Conservation (phyloP, 176 grass and related monocot genomes). For the Canna indica region DNA sequence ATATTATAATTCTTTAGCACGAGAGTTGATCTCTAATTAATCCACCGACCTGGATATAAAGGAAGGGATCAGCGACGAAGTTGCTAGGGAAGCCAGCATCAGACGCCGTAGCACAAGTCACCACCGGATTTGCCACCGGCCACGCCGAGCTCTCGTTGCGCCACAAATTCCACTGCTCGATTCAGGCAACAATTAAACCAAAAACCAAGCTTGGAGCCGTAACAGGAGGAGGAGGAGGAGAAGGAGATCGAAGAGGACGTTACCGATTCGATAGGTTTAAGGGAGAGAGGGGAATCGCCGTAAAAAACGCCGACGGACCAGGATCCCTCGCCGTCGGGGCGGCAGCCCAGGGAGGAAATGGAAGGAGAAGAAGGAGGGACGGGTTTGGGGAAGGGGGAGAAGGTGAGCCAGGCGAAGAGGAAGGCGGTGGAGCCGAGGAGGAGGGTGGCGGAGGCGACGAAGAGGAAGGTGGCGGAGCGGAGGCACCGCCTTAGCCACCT, state of each 20-base stretch:
- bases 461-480: slow-evolving; percentile 22
- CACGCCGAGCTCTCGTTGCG: slow-evolving; percentile 45
- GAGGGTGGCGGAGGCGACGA: slow-evolving; percentile 26
- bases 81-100: slow-evolving; percentile 50
- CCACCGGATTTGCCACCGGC: slow-evolving; percentile 72
- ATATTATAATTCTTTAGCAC: no score
- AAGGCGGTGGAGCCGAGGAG: slow-evolving; percentile 36
- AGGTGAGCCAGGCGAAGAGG: slow-evolving; percentile 52
- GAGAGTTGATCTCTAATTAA: neutral
- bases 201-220: neutral
- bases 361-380: neutral
- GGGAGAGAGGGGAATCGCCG: slow-evolving; percentile 58
- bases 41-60: slow-evolving; percentile 61
- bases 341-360: slow-evolving; percentile 30
- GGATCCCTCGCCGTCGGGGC: slow-evolving; percentile 64
- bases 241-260: neutral
- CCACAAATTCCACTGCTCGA: slow-evolving; percentile 49
- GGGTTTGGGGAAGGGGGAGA: slow-evolving; percentile 24
- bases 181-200: neutral
- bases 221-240: neutral
- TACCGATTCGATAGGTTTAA: slow-evolving; percentile 63
- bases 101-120: slow-evolving; percentile 55
- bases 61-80: slow-evolving; percentile 83
- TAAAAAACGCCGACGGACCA: slow-evolving; percentile 76
- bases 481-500: slow-evolving; percentile 11